Conservation (phyloP, 148 eudicot genomes). For the Beta vulgaris region DNA sequence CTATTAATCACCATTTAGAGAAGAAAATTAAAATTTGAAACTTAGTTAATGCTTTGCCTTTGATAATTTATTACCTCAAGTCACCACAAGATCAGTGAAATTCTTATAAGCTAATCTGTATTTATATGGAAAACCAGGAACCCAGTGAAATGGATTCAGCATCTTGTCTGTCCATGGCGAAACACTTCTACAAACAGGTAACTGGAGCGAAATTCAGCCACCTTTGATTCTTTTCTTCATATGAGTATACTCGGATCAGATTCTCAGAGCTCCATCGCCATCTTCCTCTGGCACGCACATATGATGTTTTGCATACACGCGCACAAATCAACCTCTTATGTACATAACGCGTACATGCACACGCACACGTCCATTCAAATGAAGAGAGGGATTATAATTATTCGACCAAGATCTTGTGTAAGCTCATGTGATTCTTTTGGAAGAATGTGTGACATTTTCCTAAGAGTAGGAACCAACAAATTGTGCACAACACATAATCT, state of each 20-base stretch:
- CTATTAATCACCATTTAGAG: too few relatives aligned
- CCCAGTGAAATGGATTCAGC: slow-evolving; percentile 29
- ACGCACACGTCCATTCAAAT: neutral
- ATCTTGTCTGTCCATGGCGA: slow-evolving; percentile 10
- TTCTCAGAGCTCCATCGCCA: neutral
- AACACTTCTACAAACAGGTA: slow-evolving; percentile 21
- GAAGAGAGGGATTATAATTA: neutral
- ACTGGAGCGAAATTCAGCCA: neutral
- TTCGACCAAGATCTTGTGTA: neutral
- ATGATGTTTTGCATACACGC: neutral
- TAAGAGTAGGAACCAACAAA: slow-evolving; percentile 15
- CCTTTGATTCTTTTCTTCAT: neutral
- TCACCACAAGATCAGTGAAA: slow-evolving; percentile 5
- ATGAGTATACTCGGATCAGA: neutral
- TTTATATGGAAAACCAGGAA: slow-evolving; percentile 34
- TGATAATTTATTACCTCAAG: slow-evolving; percentile 10
- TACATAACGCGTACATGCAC: neutral
- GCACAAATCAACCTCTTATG: neutral
- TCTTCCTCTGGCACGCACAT: neutral
- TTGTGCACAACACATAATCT: slow-evolving; percentile 17
- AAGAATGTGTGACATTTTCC: slow-evolving; percentile 1
- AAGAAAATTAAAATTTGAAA: too few relatives aligned
- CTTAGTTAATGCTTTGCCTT: neutral
- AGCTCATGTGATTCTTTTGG: neutral
- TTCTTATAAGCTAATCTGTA: neutral